Percentiles rank a stretch among this genome's conserved stretches.
These are phyloP conservation scores for Diaporthe sp. DNA, from an alignment of 2,329 filamentous ascomycete genomes.

Conservation along the genomic window DNA sequence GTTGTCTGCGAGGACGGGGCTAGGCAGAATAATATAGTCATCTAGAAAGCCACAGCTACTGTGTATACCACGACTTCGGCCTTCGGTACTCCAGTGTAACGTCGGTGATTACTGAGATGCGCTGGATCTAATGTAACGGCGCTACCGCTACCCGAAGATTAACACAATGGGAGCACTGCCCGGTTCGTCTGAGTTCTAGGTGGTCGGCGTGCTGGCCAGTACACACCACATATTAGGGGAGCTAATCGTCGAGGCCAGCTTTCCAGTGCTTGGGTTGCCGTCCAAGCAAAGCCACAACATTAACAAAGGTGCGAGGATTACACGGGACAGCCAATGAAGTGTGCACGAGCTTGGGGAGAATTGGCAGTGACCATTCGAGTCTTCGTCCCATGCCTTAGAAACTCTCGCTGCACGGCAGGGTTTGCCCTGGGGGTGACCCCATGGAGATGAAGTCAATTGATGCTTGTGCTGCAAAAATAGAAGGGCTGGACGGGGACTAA, in stretches of 20 bases:
- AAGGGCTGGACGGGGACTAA: conserved; percentile 7
- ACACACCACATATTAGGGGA: neutral
- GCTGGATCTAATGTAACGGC: neutral
- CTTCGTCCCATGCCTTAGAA: neutral
- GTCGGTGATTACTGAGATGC: conserved; percentile 16
- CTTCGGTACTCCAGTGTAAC: neutral
- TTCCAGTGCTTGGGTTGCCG: neutral
- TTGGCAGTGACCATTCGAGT: neutral
- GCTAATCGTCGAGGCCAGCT: neutral
- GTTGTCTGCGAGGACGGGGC: neutral
- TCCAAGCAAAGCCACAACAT: neutral
- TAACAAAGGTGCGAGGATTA: conserved; percentile 5
- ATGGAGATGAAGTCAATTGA: conserved; percentile 8
- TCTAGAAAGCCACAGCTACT: neutral
- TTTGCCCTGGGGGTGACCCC: neutral
- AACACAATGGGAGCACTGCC: conserved; percentile 6
- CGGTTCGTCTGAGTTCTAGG: neutral
- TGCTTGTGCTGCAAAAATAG: conserved; percentile 17
- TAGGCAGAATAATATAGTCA: conserved; percentile 1
- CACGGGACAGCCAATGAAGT: conserved; percentile 1
- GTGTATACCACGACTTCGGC: neutral
- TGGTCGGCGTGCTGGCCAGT: neutral
- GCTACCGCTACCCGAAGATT: conserved; percentile 16
- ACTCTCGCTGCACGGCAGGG: neutral
- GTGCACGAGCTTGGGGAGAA: neutral